Conservation (phyloP, 1,284 basidiomycete species). For the Ustilago trichophora region DNA sequence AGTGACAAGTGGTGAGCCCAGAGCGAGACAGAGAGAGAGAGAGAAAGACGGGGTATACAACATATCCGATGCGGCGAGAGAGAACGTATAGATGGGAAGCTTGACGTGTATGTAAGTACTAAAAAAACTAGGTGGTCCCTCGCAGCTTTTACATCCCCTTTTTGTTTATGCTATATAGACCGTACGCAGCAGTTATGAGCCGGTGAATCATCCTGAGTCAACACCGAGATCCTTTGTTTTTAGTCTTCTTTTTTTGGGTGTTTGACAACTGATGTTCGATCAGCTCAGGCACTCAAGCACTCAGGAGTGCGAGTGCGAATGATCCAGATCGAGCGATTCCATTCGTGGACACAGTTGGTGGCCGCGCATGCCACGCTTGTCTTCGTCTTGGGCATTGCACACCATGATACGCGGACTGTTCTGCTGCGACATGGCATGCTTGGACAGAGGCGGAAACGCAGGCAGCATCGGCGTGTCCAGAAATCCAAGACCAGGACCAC, state of each 20-base stretch:
- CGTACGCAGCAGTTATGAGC: too few relatives aligned
- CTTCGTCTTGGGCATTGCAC: neutral
- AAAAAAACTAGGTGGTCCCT: slow-evolving; percentile 6
- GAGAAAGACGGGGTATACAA: neutral
- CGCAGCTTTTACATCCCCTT: slow-evolving; percentile 10
- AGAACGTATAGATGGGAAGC: neutral
- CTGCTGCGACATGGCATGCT: slow-evolving; percentile 11
- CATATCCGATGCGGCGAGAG: neutral
- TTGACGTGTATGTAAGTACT: slow-evolving; percentile 9
- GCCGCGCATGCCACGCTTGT: slow-evolving; percentile 3
- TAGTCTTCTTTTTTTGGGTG: too few relatives aligned
- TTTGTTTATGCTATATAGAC: neutral
- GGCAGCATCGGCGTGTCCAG: slow-evolving; percentile 11
- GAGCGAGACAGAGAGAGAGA: neutral
- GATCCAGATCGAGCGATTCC: slow-evolving; percentile 15
- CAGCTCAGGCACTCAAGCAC: too few relatives aligned
- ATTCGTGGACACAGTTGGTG: slow-evolving; percentile 16
- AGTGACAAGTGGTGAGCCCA: neutral
- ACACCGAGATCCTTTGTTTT: too few relatives aligned
- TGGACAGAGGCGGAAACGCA: slow-evolving; percentile 12
- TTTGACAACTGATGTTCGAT: too few relatives aligned
- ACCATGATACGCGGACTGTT: slow-evolving; percentile 24
- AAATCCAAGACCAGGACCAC: slow-evolving; percentile 5
- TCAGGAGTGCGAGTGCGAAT: neutral
- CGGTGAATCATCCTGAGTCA: too few relatives aligned